phyloP scores from a whole-genome alignment of 169 alveolate genomes.

The Amoebophrya sp. region DNA sequence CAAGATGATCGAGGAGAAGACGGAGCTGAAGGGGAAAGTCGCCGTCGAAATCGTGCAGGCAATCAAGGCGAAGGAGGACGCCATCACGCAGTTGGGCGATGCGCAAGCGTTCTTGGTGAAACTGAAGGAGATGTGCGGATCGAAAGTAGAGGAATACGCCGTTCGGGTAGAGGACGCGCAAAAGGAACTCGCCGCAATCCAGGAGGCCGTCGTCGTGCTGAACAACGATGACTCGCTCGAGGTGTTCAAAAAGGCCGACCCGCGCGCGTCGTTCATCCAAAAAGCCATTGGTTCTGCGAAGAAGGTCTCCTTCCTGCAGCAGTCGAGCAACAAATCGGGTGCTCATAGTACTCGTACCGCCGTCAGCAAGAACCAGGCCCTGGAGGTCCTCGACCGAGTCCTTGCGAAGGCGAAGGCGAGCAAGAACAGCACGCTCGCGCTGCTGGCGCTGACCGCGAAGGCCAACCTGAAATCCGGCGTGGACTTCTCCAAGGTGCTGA shows the following conservation, averaged over 20 bases:
- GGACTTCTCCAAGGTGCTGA: not conserved
- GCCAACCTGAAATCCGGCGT: not conserved
- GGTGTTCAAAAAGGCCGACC: not conserved
- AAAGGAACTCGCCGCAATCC: not conserved
- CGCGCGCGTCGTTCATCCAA: not conserved
- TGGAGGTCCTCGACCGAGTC: too few species aligned
- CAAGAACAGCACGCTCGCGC: too few species aligned
- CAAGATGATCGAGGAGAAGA: not conserved
- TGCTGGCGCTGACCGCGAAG: too few species aligned
- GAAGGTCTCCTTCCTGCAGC: not conserved
- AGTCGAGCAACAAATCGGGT: too few species aligned
- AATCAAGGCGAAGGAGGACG: not conserved
- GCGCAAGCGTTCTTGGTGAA: not conserved
- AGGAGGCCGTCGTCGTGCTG: not conserved
- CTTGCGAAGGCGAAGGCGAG: too few species aligned
- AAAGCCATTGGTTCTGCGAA: too few species aligned
- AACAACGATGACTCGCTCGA: not conserved
- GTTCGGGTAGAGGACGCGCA: not conserved
- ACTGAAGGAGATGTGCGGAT: not conserved
- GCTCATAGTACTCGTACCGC: too few species aligned
- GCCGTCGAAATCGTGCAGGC: not conserved
- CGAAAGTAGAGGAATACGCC: not conserved
- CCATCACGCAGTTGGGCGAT: not conserved
- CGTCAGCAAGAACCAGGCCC: too few species aligned
- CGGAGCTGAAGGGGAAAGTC: not conserved